Conservation (phyloP, 257 asterid genomes). For the Forsythia suspensa region DNA sequence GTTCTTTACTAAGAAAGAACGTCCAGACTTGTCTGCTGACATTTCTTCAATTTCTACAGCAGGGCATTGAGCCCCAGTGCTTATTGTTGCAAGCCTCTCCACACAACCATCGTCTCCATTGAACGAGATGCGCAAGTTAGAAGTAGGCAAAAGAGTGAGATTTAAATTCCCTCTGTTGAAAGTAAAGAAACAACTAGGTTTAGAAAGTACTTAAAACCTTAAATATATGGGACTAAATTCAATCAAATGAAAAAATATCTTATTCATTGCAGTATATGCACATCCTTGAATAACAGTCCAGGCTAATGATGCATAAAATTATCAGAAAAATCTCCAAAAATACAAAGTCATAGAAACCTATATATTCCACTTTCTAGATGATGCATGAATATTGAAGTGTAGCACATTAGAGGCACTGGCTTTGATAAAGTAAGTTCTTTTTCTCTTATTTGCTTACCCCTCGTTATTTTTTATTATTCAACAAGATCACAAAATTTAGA, state of each 20-base stretch:
- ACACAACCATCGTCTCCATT: constrained; percentile 81
- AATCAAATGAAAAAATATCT: not conserved
- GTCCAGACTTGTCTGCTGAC: constrained; percentile 74
- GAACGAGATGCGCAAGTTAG: constrained; percentile 77
- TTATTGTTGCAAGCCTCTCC: constrained; percentile 65
- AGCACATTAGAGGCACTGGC: not conserved
- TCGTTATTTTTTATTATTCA: too few species aligned
- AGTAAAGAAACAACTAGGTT: constrained; percentile 6
- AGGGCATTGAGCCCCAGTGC: constrained; percentile 37
- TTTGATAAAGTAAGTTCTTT: not conserved
- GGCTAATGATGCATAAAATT: not conserved
- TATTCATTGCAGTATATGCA: not conserved
- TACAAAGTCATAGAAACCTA: constrained; percentile 6
- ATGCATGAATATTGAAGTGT: not conserved
- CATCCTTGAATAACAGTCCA: not conserved
- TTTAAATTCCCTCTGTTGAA: constrained; percentile 70
- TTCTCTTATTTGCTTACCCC: not conserved
- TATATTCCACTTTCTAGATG: constrained; percentile 11
- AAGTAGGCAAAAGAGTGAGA: constrained; percentile 81
- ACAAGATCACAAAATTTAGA: not conserved
- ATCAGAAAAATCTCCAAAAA: not conserved
- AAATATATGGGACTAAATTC: constrained; percentile 10
- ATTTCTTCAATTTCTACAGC: constrained; percentile 60
- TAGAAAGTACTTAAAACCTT: constrained; percentile 15
- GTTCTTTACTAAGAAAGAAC: constrained; percentile 65